phyloP scores from a whole-genome alignment of 371 early-diverging fungal species.

The Fennellomyces sp. region DNA sequence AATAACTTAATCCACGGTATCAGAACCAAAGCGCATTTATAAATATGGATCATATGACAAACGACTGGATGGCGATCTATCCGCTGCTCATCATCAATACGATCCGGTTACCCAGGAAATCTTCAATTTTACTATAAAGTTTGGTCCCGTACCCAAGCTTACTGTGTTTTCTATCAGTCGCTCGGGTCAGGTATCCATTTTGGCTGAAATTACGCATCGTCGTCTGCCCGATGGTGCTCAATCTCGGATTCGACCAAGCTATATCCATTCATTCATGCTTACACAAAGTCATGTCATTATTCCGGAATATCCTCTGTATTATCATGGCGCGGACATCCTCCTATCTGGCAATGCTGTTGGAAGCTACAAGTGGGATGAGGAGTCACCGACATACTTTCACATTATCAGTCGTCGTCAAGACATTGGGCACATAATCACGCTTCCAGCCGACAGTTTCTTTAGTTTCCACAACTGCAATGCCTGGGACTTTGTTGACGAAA shows the following conservation, averaged over 20 bases:
- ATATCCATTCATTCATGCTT: slow-evolving; percentile 43
- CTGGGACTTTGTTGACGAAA: slow-evolving; percentile 40
- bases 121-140: slow-evolving; percentile 40
- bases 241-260: slow-evolving; percentile 23
- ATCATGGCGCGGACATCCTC: slow-evolving; percentile 41
- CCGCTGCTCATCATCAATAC: slow-evolving; percentile 61
- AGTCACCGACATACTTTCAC: slow-evolving; percentile 46
- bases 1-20: background rate
- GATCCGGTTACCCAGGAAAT: slow-evolving; percentile 57
- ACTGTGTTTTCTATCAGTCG: slow-evolving; percentile 13
- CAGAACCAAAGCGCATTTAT: slow-evolving; percentile 52
- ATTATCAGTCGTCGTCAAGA: slow-evolving; percentile 42
- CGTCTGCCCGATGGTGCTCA: background rate
- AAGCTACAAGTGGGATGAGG: slow-evolving; percentile 40
- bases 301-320: slow-evolving; percentile 54
- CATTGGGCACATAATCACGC: slow-evolving; percentile 48
- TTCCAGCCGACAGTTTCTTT: slow-evolving; percentile 46
- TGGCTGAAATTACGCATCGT: slow-evolving; percentile 49
- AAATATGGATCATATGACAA: slow-evolving; percentile 51
- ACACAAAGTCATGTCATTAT: slow-evolving; percentile 60
- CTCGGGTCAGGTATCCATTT: slow-evolving; percentile 24
- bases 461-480: slow-evolving; percentile 61
- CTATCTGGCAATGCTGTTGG: slow-evolving; percentile 43
- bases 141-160: slow-evolving; percentile 3
- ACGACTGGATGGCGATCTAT: slow-evolving; percentile 43